A percentile compares a stretch with the other conserved stretches of the same genome.
Evolutionary conservation across 257 asterid genomes (phyloP).

Genomic region (Fraxinus anomala): DNA sequence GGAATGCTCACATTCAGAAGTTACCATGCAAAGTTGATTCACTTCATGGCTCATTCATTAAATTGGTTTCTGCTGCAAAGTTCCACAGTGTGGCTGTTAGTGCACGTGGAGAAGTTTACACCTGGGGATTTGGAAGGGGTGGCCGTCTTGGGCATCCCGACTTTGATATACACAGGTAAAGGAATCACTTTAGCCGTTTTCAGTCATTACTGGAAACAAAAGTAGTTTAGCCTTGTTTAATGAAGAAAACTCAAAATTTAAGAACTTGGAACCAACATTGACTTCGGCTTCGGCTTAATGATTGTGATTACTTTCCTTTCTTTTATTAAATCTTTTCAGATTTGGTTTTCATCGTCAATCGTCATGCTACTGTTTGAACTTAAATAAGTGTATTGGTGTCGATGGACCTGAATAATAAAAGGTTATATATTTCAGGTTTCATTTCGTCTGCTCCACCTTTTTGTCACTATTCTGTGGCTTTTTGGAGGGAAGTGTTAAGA

Average conservation of each 20-base stretch:
- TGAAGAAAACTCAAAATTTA: neutral
- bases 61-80: constrained; percentile 80
- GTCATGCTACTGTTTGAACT: neutral
- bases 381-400: neutral
- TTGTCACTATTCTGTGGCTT: neutral
- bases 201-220: neutral
- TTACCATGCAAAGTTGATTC: constrained; percentile 96
- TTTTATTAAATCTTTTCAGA: neutral
- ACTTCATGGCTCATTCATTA: constrained; percentile 69
- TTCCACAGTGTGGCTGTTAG: constrained; percentile 95
- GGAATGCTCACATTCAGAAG: constrained; percentile 93
- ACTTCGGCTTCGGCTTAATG: neutral
- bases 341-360: constrained; percentile 1
- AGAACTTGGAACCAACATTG: neutral
- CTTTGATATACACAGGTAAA: constrained; percentile 82
- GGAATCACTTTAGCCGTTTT: constrained; percentile 3
- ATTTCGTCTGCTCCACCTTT: neutral
- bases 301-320: constrained; percentile 11
- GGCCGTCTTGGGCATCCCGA: constrained; percentile 99
- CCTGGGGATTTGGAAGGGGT: constrained; percentile 99
- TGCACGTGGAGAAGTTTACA: constrained; percentile 81
- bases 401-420: neutral
- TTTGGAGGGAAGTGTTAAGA: neutral
- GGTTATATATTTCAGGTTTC: no score
- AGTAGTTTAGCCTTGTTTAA: neutral